Conservation (phyloP, 805 yeast species). For the Priceomyces medius region DNA sequence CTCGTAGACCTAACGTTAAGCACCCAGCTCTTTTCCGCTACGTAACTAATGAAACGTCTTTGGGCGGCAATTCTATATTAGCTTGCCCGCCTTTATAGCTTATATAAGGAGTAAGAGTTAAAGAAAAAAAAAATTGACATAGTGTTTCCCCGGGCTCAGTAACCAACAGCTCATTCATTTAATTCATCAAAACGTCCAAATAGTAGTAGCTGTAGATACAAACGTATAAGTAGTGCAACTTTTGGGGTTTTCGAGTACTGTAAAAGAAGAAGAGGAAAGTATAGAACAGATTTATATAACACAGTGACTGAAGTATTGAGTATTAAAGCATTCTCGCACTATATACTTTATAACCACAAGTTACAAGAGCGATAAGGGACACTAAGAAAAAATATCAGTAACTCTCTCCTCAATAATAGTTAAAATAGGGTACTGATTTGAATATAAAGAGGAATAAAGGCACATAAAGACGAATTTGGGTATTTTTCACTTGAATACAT, state of each 20-base stretch:
- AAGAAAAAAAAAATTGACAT: not conserved
- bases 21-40: slow-evolving; percentile 43
- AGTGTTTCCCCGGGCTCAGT: not conserved
- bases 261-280: not conserved
- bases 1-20: slow-evolving; percentile 41
- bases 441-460: no score
- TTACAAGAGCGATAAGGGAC: not conserved
- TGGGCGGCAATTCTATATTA: slow-evolving; percentile 16
- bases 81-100: slow-evolving; percentile 6
- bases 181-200: not conserved
- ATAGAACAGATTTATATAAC: not conserved
- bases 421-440: no score
- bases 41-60: slow-evolving; percentile 10
- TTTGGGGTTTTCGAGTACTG: not conserved
- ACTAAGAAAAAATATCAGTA: not conserved
- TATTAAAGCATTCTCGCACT: not conserved
- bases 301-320: not conserved
- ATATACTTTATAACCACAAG: not conserved
- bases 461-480: not conserved
- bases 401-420: no score
- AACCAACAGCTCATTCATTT: not conserved
- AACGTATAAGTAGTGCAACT: not conserved
- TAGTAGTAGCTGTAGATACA: not conserved
- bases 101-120: not conserved
- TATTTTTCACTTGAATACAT: no score